phyloP scores from a whole-genome alignment of 441 rosid genomes.

The Corymbia calophylla region DNA sequence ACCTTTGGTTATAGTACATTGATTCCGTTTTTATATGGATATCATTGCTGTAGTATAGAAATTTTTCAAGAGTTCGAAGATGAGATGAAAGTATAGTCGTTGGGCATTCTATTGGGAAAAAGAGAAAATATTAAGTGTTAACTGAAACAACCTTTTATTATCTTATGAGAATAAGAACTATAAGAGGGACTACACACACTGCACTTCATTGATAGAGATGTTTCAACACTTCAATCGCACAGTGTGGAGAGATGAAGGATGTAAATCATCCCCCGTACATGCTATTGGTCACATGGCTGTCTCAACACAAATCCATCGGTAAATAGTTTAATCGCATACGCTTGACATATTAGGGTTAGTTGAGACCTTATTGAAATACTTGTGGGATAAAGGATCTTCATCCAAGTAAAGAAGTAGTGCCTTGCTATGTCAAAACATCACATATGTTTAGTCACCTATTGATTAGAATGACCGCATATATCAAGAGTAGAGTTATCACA shows the following conservation, averaged over 20 bases:
- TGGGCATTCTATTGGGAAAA: background rate
- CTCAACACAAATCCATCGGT: background rate
- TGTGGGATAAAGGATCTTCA: background rate
- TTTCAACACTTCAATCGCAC: background rate
- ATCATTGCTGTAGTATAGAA: background rate
- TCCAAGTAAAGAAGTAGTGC: background rate
- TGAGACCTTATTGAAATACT: background rate
- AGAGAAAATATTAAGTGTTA: background rate
- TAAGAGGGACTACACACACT: background rate
- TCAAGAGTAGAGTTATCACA: background rate
- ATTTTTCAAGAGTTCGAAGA: background rate
- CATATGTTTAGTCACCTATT: background rate
- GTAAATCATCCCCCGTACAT: background rate
- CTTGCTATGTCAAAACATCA: background rate
- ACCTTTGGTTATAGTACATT: background rate
- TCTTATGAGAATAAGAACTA: background rate
- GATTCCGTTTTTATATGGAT: background rate
- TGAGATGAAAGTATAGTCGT: background rate
- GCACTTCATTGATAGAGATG: background rate
- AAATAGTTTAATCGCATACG: background rate
- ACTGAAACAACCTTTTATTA: background rate
- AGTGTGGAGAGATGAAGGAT: background rate
- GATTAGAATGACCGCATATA: background rate
- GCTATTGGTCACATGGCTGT: background rate
- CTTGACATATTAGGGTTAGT: background rate